A percentile compares a stretch with the other conserved stretches of the same genome.
Conservation (phyloP, 768 basidiomycete species). For the Boletus eberwhitei region DNA sequence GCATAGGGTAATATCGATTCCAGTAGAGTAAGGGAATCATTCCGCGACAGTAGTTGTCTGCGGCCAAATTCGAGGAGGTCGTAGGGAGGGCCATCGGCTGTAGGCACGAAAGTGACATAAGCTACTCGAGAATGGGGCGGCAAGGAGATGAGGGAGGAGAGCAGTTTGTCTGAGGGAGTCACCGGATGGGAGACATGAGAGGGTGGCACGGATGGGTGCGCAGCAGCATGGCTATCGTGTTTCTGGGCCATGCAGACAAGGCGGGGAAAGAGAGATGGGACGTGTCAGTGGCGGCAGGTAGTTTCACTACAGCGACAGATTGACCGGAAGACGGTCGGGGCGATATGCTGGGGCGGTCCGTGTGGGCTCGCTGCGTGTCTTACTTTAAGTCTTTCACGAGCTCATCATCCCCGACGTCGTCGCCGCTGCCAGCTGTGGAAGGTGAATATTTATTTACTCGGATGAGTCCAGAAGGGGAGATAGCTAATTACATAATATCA, state of each 20-base stretch:
- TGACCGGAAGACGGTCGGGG: neutral
- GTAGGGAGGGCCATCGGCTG: constrained; percentile 23
- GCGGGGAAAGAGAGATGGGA: neutral
- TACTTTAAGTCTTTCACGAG: constrained; percentile 22
- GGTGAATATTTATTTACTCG: constrained; percentile 11
- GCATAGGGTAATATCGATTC: constrained; percentile 53
- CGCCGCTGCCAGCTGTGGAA: constrained; percentile 1
- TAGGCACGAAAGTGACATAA: constrained; percentile 44
- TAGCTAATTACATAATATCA: constrained; percentile 28
- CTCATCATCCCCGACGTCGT: constrained; percentile 25
- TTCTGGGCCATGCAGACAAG: constrained; percentile 29
- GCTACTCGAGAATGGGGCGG: constrained; percentile 42
- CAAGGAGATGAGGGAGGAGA: constrained; percentile 47
- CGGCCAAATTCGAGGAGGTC: constrained; percentile 57
- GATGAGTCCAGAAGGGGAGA: constrained; percentile 10
- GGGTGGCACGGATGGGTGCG: constrained; percentile 9
- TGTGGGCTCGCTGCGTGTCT: constrained; percentile 7
- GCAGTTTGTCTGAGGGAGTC: constrained; percentile 38
- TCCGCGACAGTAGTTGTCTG: constrained; percentile 41
- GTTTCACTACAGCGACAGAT: neutral
- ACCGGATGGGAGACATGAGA: constrained; percentile 27
- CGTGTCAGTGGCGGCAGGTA: neutral
- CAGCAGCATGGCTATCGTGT: constrained; percentile 19
- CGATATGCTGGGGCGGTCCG: constrained; percentile 1
- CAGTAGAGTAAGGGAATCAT: constrained; percentile 37